Conservation (phyloP, 2,329 filamentous ascomycete species). For the Truncatella angustata region DNA sequence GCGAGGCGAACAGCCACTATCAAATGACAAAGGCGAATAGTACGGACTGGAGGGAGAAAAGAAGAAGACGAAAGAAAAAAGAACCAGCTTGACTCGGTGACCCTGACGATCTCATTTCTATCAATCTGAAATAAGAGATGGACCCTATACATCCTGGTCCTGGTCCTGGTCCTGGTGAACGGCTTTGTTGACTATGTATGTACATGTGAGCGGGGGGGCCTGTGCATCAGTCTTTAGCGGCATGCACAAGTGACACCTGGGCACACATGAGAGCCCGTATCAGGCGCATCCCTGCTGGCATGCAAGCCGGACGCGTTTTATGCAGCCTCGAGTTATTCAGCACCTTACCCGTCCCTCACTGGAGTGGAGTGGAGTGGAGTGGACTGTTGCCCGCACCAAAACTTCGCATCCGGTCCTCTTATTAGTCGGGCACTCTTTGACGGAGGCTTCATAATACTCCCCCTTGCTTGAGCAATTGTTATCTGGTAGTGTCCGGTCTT, state of each 20-base stretch:
- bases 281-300: too few relatives aligned
- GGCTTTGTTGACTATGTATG: background rate
- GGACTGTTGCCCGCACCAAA: background rate
- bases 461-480: too few relatives aligned
- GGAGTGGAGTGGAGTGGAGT: background rate
- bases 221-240: background rate
- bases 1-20: too few relatives aligned
- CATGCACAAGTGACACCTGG: slow-evolving; percentile 1
- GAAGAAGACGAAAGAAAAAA: background rate
- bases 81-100: slow-evolving; percentile 1
- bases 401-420: background rate
- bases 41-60: background rate
- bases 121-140: background rate
- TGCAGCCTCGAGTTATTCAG: too few relatives aligned
- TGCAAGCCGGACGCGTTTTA: too few relatives aligned
- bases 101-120: slow-evolving; percentile 12
- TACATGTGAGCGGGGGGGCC: background rate
- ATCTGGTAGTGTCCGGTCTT: too few relatives aligned
- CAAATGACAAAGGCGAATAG: background rate
- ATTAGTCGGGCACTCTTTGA: background rate
- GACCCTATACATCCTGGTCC: background rate
- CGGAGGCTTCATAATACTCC: background rate
- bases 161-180: background rate
- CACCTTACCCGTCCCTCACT: too few relatives aligned
- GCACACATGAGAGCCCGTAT: too few relatives aligned